These are phyloP conservation scores for Arthrobotrys sinensis DNA, from an alignment of 2,329 filamentous ascomycete genomes.

Conservation along the genomic window DNA sequence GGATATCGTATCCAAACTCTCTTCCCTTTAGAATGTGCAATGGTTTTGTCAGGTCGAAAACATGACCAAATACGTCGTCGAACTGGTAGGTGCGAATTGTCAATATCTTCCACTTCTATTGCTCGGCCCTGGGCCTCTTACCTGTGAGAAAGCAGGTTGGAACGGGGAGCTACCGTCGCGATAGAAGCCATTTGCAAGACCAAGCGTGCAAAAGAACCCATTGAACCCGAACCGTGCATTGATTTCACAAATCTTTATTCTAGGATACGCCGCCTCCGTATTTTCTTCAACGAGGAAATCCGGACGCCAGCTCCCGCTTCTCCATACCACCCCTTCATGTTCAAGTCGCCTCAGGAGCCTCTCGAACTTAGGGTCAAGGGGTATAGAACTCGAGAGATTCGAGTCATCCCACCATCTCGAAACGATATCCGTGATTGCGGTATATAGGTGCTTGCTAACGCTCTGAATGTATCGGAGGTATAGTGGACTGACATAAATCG, in stretches of 20 bases:
- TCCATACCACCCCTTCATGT: slow-evolving; percentile 47
- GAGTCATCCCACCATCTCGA: slow-evolving; percentile 67
- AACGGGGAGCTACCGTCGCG: slow-evolving; percentile 3
- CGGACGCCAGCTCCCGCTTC: slow-evolving; percentile 66
- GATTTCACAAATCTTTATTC: slow-evolving; percentile 67
- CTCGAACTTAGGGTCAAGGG: slow-evolving; percentile 60
- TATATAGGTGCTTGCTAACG: slow-evolving; percentile 66
- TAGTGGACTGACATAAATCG: slow-evolving; percentile 66
- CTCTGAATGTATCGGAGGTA: slow-evolving; percentile 65
- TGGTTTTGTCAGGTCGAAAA: slow-evolving; percentile 65
- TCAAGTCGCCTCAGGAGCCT: slow-evolving; percentile 60
- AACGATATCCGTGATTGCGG: slow-evolving; percentile 67
- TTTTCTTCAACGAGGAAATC: slow-evolving; percentile 67
- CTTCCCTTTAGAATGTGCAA: slow-evolving; percentile 68
- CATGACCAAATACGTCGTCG: slow-evolving; percentile 65
- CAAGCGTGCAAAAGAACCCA: slow-evolving; percentile 63
- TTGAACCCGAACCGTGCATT: slow-evolving; percentile 69
- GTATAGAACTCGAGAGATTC: slow-evolving; percentile 42
- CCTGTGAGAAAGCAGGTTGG: slow-evolving; percentile 40
- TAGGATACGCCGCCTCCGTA: slow-evolving; percentile 51
- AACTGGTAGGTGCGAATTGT: slow-evolving; percentile 63
- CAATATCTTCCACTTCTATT: background rate
- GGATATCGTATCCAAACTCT: slow-evolving; percentile 68
- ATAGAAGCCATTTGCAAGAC: slow-evolving; percentile 13
- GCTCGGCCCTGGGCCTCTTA: background rate